Base-by-base conservation (phyloP, 441 rosid species). In the Jatropha multifida region DNA sequence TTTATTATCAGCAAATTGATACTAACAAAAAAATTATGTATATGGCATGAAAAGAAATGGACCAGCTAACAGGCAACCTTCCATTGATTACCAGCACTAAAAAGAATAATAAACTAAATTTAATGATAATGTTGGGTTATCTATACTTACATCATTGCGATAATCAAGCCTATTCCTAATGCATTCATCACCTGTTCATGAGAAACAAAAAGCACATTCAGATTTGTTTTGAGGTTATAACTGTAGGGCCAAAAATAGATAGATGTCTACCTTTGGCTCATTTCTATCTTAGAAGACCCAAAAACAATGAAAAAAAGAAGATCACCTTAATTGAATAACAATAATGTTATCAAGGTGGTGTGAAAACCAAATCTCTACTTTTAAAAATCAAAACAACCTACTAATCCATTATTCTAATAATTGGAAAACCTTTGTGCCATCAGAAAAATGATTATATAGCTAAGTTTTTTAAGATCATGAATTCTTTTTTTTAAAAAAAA, bases 121-220 rank as follows among this genome's bases (percentile, higher is more conserved):
- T 32, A n/a, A 73, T 52, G 18, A 77, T 40, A 66, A 68, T 61
- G 40, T 54, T 59, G 27, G 32, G 41, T 7, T 70, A 12, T 40
- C 46, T 9, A 14, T 60, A 75, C 94, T 87, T 78, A 86, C 89
- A 77, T 79, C 77, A 70, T 26, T 59, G 63, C 77, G 67, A 51
- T 81, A 73, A 63, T 85, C 81, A 62, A 80, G 85, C 78, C 75
- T 83, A 71, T 80, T 83, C 73, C 71, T 80, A n/a, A 73, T 69
- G 72, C 72, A 67, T 74, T 64, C 73, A 79, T 82, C 80, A 69
- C 81, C 97, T 92, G 84, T 72, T 76, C n/a, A 71, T 56, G 42
- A 56, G 74, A 69, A 61, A 71, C 9, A 14, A 41, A 0, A 65
- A 73, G 51, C 27, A 67, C 41, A 60, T 15, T 17, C 17, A 70